Evolutionary conservation across 352 stramenopile species (phyloP).

Genomic region (Phytophthora citrophthora): DNA sequence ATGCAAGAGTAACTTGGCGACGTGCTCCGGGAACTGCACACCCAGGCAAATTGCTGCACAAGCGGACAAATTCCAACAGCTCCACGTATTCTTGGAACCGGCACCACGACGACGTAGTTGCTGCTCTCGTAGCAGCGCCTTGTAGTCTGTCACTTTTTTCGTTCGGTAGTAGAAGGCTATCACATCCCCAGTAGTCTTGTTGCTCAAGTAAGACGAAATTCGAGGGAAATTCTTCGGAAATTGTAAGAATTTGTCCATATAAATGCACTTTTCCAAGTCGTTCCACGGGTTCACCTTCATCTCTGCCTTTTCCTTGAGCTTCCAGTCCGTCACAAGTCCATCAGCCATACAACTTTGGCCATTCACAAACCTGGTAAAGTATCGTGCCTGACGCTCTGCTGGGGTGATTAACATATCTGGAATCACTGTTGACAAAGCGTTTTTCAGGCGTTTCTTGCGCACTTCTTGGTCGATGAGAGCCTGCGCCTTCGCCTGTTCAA

Average conservation of each 20-base stretch:
- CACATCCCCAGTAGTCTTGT: slow-evolving; percentile 97
- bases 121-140: slow-evolving; percentile 91
- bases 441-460: slow-evolving; percentile 84
- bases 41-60: slow-evolving; percentile 84
- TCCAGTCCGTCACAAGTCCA: slow-evolving; percentile 66
- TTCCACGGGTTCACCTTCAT: slow-evolving; percentile 96
- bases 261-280: slow-evolving; percentile 99
- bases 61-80: slow-evolving; percentile 87
- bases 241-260: slow-evolving; percentile 98
- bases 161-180: slow-evolving; percentile 98
- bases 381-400: slow-evolving; percentile 56
- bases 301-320: slow-evolving; percentile 68
- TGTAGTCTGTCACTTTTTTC: slow-evolving; percentile 98
- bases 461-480: slow-evolving; percentile 82
- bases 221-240: slow-evolving; percentile 99
- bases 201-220: slow-evolving; percentile 94
- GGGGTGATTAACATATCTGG: slow-evolving; percentile 83
- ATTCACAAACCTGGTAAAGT: slow-evolving; percentile 60
- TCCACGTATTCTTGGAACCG: slow-evolving; percentile 90
- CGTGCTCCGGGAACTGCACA: slow-evolving; percentile 75
- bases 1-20: slow-evolving; percentile 78
- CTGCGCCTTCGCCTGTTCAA: slow-evolving; percentile 81
- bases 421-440: slow-evolving; percentile 82
- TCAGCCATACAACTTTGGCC: slow-evolving; percentile 73
- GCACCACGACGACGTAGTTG: slow-evolving; percentile 82